A percentile compares a stretch with the other conserved stretches of the same genome.
Conservation (phyloP, 345 rosid species). For the Brassica nigra region DNA sequence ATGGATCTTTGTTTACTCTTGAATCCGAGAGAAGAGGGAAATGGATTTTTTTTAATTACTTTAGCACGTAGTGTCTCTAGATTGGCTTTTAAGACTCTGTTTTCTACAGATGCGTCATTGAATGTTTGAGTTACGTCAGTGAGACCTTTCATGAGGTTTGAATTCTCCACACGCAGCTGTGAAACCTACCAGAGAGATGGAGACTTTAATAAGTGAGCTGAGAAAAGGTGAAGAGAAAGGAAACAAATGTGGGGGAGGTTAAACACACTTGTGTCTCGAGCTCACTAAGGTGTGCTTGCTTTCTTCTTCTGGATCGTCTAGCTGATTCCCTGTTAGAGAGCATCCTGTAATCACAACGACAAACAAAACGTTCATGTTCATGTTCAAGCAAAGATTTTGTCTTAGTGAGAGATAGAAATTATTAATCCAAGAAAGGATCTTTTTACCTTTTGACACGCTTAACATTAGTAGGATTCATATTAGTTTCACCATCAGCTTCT, state of each 20-base stretch:
- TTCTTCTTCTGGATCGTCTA: slow-evolving; percentile 91
- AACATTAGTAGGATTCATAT: slow-evolving; percentile 63
- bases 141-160: slow-evolving; percentile 63
- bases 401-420: background rate
- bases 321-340: slow-evolving; percentile 97
- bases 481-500: slow-evolving; percentile 75
- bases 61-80: slow-evolving; percentile 90
- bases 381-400: background rate
- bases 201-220: slow-evolving; percentile 2
- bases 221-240: slow-evolving; percentile 1
- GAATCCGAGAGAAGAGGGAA: background rate
- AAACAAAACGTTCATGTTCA: slow-evolving; percentile 11
- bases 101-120: slow-evolving; percentile 78
- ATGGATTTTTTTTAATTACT: slow-evolving; percentile 58
- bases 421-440: background rate
- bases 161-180: slow-evolving; percentile 79
- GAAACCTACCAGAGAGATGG: slow-evolving; percentile 55
- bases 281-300: slow-evolving; percentile 86
- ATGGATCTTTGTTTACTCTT: slow-evolving; percentile 1
- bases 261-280: slow-evolving; percentile 81
- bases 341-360: slow-evolving; percentile 60
- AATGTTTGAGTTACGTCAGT: slow-evolving; percentile 73
- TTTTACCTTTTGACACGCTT: slow-evolving; percentile 85
- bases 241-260: background rate
- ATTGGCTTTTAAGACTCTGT: slow-evolving; percentile 90